Percentiles rank a stretch among this genome's conserved stretches.
These are phyloP conservation scores for Tylopilus subfusipes DNA, from an alignment of 768 basidiomycete genomes.

Conservation along the genomic window DNA sequence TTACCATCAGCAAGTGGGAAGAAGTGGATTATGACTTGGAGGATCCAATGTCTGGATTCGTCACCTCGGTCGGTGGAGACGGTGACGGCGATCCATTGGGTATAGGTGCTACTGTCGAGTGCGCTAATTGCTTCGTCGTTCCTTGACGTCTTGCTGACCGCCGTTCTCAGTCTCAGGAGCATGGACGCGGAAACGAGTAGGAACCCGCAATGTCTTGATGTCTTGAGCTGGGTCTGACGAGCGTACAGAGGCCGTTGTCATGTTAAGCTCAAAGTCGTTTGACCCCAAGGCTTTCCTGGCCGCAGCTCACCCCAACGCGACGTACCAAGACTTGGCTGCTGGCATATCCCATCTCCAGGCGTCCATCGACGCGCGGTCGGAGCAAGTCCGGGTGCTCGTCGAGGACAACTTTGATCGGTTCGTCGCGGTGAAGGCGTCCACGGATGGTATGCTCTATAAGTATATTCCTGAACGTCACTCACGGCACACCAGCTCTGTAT, in stretches of 20 bases:
- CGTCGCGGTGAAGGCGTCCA: conserved; percentile 94
- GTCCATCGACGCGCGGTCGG: conserved; percentile 86
- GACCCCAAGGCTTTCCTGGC: conserved; percentile 94
- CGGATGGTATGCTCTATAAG: conserved; percentile 64
- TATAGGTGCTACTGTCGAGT: conserved; percentile 63
- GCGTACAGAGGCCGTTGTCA: conserved; percentile 66
- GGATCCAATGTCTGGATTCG: conserved; percentile 66
- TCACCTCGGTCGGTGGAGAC: conserved; percentile 58
- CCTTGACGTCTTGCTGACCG: conserved; percentile 1
- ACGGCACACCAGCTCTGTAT: conserved; percentile 60
- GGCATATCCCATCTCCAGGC: conserved; percentile 72
- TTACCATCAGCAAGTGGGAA: conserved; percentile 71
- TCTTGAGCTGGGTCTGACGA: conserved; percentile 7
- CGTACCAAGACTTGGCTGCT: conserved; percentile 82
- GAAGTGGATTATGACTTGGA: conserved; percentile 83
- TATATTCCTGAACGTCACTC: background rate
- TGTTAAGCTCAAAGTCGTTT: conserved; percentile 91
- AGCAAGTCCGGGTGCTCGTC: conserved; percentile 91
- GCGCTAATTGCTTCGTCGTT: conserved; percentile 20
- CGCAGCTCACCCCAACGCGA: conserved; percentile 89
- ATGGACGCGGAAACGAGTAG: conserved; percentile 77
- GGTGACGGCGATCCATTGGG: conserved; percentile 76
- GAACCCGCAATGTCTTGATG: conserved; percentile 9
- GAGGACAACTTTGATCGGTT: conserved; percentile 99
- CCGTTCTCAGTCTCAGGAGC: conserved; percentile 47